Base-by-base conservation (phyloP, 306 rosid genomes). In the Myrica gale region DNA sequence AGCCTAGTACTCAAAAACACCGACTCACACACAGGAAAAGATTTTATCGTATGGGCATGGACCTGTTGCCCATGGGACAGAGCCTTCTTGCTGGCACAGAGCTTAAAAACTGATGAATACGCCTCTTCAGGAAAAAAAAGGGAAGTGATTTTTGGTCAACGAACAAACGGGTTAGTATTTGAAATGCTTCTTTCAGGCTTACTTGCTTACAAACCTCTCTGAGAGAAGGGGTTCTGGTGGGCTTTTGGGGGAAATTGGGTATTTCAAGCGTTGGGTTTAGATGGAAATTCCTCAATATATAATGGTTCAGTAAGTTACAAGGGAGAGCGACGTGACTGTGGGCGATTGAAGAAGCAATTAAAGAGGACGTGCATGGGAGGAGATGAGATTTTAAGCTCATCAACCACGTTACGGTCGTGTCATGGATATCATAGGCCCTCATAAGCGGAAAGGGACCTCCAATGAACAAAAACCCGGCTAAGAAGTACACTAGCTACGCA, bases 1-100 rank as follows among this genome's bases (percentile, higher is more conserved):
- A 91, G 89, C 78, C 87, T 91, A 20, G 94, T 88, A 73, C 82
- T 67, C 55, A 88, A 69, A 79, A 91, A 89, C 68, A 68, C 84
- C 4, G 89, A 84, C 47, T 68, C 83, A 12, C n/a, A 9, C 5
- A 80, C 46, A 9, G 65, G 55, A 21, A 68, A 73, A 50, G 83
- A 74, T 71, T 91, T 91, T 3, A 80, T 39, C 72, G 89, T 46
- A 68, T 52, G 89, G 82, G 92, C 83, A 82, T 91, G 97, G n/a
- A 89, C 23, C 75, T 89, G 97, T 61, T 85, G 79, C 73, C 91
- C 95, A 76, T 82, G 86, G 3, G 68, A 63, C 9, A 88, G 73
- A 79, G 90, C 83, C 74, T 83, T 89, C 66, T 82, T 67, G 39
- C 48, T 39, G 9, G 89, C 87, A 32, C 91, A 91, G 48, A 89